Base-by-base conservation (phyloP, 2,329 filamentous ascomycete species). In the Lasiodiplodia gonubiensis region DNA sequence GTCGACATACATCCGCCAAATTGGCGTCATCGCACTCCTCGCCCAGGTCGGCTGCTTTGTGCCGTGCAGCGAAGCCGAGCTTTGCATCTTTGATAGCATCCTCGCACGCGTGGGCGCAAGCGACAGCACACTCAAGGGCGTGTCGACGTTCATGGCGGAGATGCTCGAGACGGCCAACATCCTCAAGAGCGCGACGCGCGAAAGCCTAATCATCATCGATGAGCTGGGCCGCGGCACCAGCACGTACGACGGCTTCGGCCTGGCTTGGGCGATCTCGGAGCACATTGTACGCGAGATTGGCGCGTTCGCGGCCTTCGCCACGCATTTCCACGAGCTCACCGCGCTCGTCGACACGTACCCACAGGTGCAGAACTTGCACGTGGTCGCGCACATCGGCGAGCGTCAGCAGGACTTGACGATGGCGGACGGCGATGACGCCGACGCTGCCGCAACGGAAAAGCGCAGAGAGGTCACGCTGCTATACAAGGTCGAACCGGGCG, bases 131-230 rank as follows among this genome's bases (percentile, higher is more conserved):
- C 90, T 99, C 70, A 98, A 98, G 81, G 95, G 95, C 42, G 95
- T 99, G 2, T 97, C 93, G 3, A 99, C 95, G 0, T 99, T 99
- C 80, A 99, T 99, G 96, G 95, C 95, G 1, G 95, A 99, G 82
- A 99, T 99, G 95, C 87, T 99, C 25, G 95, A 99, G 79, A 99
- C 95, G 1, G 93, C 95, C 72, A 98, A 98, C 77, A 99, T 99
- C 71, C 89, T 99, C 75, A 98, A 98, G 81, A 96, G 93, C 0
- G 95, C 95, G 2, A 99, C 95, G 0, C 89, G 91, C 37, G 95
- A 99, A 77, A 97, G 93, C 4, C 86, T 99, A 64, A 98, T 99
- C 81, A 98, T 99, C 79, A 97, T 99, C 72, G 96, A 99, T 78
- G 95, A 99, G 79, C 88, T 99, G 2, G 95, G 95, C 60, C 92